Evolutionary conservation across 2,329 filamentous ascomycete genomes (phyloP), one percentile per base, ranked within the genome.

Genomic region (Diaporthe vaccinii): DNA sequence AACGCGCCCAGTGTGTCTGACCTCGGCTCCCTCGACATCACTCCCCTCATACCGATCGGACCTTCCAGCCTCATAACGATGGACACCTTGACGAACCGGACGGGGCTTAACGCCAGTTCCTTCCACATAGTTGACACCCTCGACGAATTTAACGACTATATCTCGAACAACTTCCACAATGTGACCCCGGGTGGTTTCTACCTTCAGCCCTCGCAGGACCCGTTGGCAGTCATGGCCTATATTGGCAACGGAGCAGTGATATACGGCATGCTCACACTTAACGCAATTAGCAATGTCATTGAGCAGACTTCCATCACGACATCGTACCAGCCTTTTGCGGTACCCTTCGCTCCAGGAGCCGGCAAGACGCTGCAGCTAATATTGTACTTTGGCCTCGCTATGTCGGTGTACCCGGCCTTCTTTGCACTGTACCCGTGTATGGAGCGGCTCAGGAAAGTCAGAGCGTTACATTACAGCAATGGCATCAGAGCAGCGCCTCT

Each of bases 381-480:
- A 55, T 87, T 94, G 12, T 98, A 98, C 83, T 93, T 97, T 81
- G 92, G 93, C 20, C 88, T 98, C 12, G 94, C 93, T 1, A 91
- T 97, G 84, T 89, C 91, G 9, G 92, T 92, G 1, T 97, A 93
- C 79, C 95, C 96, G 0, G 95, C 93, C 20, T 96, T 98, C 86
- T 97, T 98, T 79, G 91, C 94, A 0, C 86, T 98, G 6, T 98
- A 98, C 80, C 94, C 95, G 0, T 98, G 95, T n/a, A 87, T 94
- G 39, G 96, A 98, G 83, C 90, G 95, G 36, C 86, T 95, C 15
- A 87, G 92, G 68, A 93, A 95, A 78, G 94, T 98, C 34, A 91
- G 96, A 70, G 93, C 94, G 22, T 86, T 98, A 41, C 93, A 98
- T 83, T 98, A 98, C 84, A 97, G 94, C 72, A 98, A 98, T 80